These are phyloP conservation scores for Cenchrus purpureus DNA, from an alignment of 176 grass and related monocot genomes.

Conservation along the genomic window DNA sequence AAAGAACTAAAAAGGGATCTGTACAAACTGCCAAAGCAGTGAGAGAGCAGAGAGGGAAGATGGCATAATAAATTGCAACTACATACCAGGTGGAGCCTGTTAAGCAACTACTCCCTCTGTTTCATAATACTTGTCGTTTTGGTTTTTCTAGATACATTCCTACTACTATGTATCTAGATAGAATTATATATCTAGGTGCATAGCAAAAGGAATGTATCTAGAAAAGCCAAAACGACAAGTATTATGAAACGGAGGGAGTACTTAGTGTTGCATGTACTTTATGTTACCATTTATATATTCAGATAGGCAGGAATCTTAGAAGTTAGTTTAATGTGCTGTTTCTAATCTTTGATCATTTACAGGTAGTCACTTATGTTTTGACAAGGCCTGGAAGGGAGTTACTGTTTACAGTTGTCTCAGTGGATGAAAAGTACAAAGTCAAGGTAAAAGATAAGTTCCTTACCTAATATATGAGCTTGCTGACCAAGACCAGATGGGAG, in stretches of 20 bases:
- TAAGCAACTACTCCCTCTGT: neutral
- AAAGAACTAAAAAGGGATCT: no score
- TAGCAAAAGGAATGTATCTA: no score
- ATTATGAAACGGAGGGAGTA: no score
- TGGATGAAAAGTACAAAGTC: slow-evolving; percentile 96
- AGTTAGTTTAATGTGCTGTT: slow-evolving; percentile 11
- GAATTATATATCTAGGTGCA: no score
- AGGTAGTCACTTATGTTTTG: slow-evolving; percentile 93
- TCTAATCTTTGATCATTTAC: slow-evolving; percentile 3
- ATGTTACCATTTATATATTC: neutral
- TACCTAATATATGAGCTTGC: slow-evolving; percentile 9
- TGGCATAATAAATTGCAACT: neutral
- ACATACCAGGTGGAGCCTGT: neutral
- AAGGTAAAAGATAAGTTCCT: slow-evolving; percentile 60
- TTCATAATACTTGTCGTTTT: no score
- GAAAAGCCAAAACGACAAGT: no score
- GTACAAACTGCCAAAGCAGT: no score
- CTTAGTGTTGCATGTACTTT: neutral
- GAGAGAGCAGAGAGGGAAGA: no score
- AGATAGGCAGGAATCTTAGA: neutral
- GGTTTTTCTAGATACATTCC: no score
- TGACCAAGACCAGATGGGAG: neutral
- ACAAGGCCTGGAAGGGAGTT: slow-evolving; percentile 95
- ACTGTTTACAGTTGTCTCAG: slow-evolving; percentile 93
- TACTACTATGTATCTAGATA: no score